A percentile compares a stretch with the other conserved stretches of the same genome.
Conservation (phyloP, 2,329 filamentous ascomycete genomes). For the Knufia petricola region DNA sequence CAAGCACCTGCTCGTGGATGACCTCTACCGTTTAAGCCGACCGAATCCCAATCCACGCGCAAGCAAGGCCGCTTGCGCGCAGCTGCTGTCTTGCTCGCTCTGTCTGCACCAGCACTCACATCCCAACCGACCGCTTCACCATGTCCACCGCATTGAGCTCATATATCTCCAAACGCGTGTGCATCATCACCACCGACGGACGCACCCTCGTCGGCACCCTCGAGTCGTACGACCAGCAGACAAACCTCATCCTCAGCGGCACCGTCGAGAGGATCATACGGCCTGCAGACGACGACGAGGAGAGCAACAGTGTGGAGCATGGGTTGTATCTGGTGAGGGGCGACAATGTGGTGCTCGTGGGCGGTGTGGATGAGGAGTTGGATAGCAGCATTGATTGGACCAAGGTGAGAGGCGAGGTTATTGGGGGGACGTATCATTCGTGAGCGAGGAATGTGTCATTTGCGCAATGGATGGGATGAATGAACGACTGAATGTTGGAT, state of each 20-base stretch:
- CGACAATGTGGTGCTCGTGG: conserved; percentile 86
- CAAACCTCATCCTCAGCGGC: conserved; percentile 78
- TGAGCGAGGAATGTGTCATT: no score
- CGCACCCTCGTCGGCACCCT: conserved; percentile 76
- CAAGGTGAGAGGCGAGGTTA: conserved; percentile 48
- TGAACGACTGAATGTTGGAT: no score
- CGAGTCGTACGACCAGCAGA: conserved; percentile 78
- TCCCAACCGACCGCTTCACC: no score
- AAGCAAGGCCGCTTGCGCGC: no score
- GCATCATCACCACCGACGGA: conserved; percentile 70
- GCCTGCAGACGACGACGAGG: conserved; percentile 69
- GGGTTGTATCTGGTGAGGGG: conserved; percentile 88
- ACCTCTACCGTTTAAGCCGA: no score
- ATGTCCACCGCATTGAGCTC: background rate
- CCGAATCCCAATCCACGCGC: no score
- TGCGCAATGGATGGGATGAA: no score
- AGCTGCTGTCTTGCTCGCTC: no score
- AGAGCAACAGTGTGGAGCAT: conserved; percentile 68
- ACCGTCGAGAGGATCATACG: conserved; percentile 87
- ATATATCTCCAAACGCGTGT: conserved; percentile 4
- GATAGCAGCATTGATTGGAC: conserved; percentile 89
- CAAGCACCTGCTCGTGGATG: no score
- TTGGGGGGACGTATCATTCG: conserved; percentile 22
- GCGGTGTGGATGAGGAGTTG: conserved; percentile 78
- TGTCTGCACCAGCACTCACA: background rate